Percentiles rank a stretch among this genome's conserved stretches.
These are phyloP conservation scores for Grigorovia jiainica DNA, from an alignment of 805 yeast genomes.

Conservation along the genomic window DNA sequence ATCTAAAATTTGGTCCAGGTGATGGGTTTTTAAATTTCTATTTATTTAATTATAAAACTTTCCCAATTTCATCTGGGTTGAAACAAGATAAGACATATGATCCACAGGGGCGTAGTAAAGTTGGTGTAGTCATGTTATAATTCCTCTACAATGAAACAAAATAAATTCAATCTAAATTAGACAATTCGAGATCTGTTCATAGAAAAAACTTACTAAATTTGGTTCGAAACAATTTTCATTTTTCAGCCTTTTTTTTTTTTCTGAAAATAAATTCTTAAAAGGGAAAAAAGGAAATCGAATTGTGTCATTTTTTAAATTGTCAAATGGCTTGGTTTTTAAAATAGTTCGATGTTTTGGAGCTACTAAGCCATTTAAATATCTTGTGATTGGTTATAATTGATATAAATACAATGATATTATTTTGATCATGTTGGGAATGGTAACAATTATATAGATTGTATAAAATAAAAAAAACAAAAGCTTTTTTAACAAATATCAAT, in stretches of 20 bases:
- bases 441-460: background rate
- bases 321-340: conserved; percentile 1
- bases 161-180: no score
- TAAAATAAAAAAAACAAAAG: no score
- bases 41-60: conserved; percentile 80
- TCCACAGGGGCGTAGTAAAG: conserved; percentile 55
- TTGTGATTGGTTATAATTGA: background rate
- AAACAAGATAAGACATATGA: conserved; percentile 46
- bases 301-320: background rate
- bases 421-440: background rate
- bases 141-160: background rate
- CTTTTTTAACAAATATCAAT: no score
- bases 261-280: no score
- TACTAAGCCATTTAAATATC: background rate
- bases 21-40: conserved; percentile 90
- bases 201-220: no score
- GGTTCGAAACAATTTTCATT: background rate
- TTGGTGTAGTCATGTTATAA: conserved; percentile 81
- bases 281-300: background rate
- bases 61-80: conserved; percentile 75
- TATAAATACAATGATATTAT: background rate
- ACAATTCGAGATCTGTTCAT: no score
- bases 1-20: conserved; percentile 83
- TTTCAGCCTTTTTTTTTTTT: background rate
- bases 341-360: background rate